Conservation (phyloP, 2,329 filamentous ascomycete species). For the Lecanosticta acicola region DNA sequence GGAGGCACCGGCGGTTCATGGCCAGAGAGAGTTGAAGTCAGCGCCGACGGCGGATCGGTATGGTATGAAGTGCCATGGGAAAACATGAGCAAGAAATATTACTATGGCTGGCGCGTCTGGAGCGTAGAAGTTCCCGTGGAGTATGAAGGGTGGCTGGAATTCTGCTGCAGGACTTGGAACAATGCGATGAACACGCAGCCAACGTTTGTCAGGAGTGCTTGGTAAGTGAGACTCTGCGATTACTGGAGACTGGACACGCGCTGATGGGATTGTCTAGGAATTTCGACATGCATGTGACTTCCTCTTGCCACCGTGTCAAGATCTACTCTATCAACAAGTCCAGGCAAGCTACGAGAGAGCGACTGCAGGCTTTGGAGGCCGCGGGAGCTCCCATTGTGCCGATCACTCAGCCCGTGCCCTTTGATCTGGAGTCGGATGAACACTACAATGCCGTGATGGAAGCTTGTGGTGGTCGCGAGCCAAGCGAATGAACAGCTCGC, state of each 20-base stretch:
- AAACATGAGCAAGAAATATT: constrained; percentile 57
- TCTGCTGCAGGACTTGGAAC: constrained; percentile 42
- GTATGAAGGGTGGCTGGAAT: constrained; percentile 44
- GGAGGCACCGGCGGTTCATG: constrained; percentile 39
- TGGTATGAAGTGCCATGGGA: constrained; percentile 60
- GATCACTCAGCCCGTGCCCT: constrained; percentile 50
- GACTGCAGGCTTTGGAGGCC: constrained; percentile 50
- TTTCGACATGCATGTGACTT: constrained; percentile 63
- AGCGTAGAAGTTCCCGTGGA: constrained; percentile 55
- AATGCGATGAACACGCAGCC: constrained; percentile 45
- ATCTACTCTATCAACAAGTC: constrained; percentile 58
- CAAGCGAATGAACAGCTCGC: too few species aligned
- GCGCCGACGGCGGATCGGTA: constrained; percentile 55
- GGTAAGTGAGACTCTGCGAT: constrained; percentile 26
- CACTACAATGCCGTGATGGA: constrained; percentile 44
- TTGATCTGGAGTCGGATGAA: constrained; percentile 47
- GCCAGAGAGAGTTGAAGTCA: constrained; percentile 59
- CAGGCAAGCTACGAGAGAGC: constrained; percentile 43
- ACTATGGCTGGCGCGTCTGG: constrained; percentile 62
- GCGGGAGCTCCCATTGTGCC: constrained; percentile 45
- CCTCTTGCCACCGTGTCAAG: constrained; percentile 55
- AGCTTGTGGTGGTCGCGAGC: too few species aligned
- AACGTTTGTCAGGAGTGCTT: constrained; percentile 39
- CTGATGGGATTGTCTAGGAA: constrained; percentile 40
- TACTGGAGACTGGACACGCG: not conserved